These are phyloP conservation scores for Silene conica DNA, from an alignment of 148 eudicot genomes.

Conservation along the genomic window DNA sequence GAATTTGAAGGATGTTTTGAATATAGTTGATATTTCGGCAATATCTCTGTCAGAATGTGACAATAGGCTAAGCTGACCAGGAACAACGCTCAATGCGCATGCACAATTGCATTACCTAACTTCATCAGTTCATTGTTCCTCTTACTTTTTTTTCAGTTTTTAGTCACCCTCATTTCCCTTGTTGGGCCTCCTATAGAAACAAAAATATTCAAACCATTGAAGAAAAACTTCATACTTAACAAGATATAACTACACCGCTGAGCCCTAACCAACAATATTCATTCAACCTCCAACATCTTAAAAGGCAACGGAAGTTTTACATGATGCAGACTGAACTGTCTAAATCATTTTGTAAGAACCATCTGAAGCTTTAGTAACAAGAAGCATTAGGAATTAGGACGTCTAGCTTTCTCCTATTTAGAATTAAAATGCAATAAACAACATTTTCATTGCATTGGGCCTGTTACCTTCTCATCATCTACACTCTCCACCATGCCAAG, in stretches of 20 bases:
- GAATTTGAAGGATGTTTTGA: not conserved
- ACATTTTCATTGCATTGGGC: not conserved
- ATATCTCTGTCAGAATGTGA: not conserved
- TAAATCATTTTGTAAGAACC: not conserved
- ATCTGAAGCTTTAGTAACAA: not conserved
- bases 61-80: not conserved
- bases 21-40: not conserved
- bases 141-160: not conserved
- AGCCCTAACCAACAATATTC: no score
- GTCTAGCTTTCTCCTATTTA: not conserved
- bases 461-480: constrained; percentile 88
- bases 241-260: not conserved
- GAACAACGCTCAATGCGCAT: not conserved
- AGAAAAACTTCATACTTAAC: not conserved
- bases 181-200: not conserved
- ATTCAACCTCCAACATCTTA: no score
- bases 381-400: not conserved
- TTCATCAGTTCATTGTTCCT: not conserved
- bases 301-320: not conserved
- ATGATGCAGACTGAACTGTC: not conserved
- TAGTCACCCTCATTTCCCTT: not conserved
- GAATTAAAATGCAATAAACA: not conserved
- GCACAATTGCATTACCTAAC: not conserved
- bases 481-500: constrained; percentile 93
- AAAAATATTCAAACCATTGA: no score